Percentiles rank a stretch among this genome's conserved stretches.
phyloP scores from a whole-genome alignment of 2,329 filamentous ascomycete genomes.

The Exophiala dermatitidis region DNA sequence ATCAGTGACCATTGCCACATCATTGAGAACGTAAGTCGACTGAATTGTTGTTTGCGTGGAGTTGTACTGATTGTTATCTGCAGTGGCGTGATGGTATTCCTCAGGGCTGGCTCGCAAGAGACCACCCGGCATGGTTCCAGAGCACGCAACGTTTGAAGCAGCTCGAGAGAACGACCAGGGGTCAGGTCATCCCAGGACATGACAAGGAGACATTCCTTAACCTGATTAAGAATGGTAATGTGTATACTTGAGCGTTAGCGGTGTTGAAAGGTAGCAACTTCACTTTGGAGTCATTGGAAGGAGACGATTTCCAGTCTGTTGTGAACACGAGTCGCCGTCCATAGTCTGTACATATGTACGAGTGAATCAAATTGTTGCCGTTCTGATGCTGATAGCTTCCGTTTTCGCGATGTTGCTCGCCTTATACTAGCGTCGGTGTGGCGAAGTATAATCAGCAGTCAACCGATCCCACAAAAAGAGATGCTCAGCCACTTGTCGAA shows the following conservation, averaged over 20 bases:
- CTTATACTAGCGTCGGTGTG: background rate
- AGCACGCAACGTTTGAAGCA: constrained; percentile 25
- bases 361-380: no score
- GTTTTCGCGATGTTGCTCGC: background rate
- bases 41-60: background rate
- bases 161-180: constrained; percentile 22
- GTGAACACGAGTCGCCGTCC: no score
- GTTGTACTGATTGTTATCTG: constrained; percentile 1
- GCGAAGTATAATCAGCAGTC: background rate
- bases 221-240: constrained; percentile 15
- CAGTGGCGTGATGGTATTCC: constrained; percentile 26
- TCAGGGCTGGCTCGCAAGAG: constrained; percentile 26
- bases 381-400: background rate
- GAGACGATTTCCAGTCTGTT: background rate
- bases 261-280: background rate
- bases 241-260: constrained; percentile 16
- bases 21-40: constrained; percentile 25
- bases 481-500: constrained; percentile 2
- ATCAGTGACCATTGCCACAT: constrained; percentile 27
- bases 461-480: background rate
- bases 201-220: constrained; percentile 25
- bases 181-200: constrained; percentile 23
- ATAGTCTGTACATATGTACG: no score
- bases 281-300: background rate
- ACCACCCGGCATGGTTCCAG: constrained; percentile 25